Evolutionary conservation across 2,329 filamentous ascomycete species (phyloP), one percentile per base, ranked within the genome.

Genomic region (Hypocrella siamensis): DNA sequence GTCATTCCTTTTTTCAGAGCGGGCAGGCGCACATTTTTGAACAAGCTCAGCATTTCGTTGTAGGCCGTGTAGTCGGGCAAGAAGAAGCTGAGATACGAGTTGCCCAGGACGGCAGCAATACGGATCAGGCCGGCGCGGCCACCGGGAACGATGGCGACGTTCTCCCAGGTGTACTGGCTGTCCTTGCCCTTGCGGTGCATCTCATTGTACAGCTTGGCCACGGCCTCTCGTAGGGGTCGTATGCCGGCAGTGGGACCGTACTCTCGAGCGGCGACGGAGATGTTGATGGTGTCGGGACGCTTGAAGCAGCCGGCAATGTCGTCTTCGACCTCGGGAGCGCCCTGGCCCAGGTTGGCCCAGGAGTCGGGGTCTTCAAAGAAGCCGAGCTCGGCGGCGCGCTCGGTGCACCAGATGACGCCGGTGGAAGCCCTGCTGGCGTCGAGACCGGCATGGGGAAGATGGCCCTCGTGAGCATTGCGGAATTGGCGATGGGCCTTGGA

Each of bases 61-160:
- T 96, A 96, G 3, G 88, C 88, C 3, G 86, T 93, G 60, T 94
- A 94, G 54, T 94, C 81, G 28, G 83, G 83, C 50, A 93, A 82
- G 58, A 93, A 93, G 68, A 94, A 94, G 26, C 79, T 83, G 40
- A 94, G 66, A 49, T 93, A 93, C 34, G 85, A 78, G 53, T 93
- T 93, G 41, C 88, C 88, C 44, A 96, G 60, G 5, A 96, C 85
- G 31, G 88, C 88, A 15, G 88, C 88, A 52, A 96, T 94, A 45
- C 88, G 75, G 52, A 94, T 94, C 57, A 96, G 63, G 30, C 88
- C 88, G 21, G 88, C 88, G 46, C 88, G 75, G 25, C 88, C 88
- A 54, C 86, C 86, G 28, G 88, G 88, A 4, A 96, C 88, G 52
- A 96, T 93, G 53, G 82, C 86, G 14, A 94, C 88, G 54, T 96